Evolutionary conservation across 305 asterid genomes (phyloP).

Genomic region (Caryopteris hybrid): DNA sequence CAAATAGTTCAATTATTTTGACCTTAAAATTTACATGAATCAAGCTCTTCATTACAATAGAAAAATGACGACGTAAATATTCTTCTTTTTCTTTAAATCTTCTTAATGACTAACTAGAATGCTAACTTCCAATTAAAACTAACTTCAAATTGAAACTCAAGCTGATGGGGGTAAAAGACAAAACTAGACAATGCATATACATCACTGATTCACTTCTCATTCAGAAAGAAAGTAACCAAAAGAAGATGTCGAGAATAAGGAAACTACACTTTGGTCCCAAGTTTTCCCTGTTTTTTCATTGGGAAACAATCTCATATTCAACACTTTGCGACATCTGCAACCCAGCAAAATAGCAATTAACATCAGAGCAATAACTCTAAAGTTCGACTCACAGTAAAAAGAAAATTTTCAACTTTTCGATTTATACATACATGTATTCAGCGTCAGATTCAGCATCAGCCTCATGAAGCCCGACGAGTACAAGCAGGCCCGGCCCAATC

Average conservation of each 20-base stretch:
- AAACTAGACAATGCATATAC: neutral
- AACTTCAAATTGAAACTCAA: too few relatives aligned
- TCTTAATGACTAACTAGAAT: neutral
- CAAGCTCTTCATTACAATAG: too few relatives aligned
- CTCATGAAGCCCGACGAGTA: slow-evolving; percentile 80
- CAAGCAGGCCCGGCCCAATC: slow-evolving; percentile 86
- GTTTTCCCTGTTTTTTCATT: slow-evolving; percentile 65
- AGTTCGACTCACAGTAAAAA: neutral
- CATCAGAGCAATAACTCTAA: neutral
- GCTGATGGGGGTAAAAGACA: neutral
- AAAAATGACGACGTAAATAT: too few relatives aligned
- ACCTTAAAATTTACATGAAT: too few relatives aligned
- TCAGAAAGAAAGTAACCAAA: neutral
- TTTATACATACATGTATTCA: slow-evolving; percentile 57
- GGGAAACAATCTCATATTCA: slow-evolving; percentile 85
- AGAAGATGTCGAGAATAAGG: neutral
- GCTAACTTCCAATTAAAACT: neutral
- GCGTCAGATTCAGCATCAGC: slow-evolving; percentile 70
- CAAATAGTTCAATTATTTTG: neutral
- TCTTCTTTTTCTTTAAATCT: too few relatives aligned
- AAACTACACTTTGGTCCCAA: slow-evolving; percentile 88
- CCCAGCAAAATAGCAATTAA: slow-evolving; percentile 15
- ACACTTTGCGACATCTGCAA: slow-evolving; percentile 92
- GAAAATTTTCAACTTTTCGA: neutral
- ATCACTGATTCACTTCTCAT: neutral